These are phyloP conservation scores for Moesziomyces aphidis DNA, from an alignment of 1,284 basidiomycete species.

Conservation along the genomic window DNA sequence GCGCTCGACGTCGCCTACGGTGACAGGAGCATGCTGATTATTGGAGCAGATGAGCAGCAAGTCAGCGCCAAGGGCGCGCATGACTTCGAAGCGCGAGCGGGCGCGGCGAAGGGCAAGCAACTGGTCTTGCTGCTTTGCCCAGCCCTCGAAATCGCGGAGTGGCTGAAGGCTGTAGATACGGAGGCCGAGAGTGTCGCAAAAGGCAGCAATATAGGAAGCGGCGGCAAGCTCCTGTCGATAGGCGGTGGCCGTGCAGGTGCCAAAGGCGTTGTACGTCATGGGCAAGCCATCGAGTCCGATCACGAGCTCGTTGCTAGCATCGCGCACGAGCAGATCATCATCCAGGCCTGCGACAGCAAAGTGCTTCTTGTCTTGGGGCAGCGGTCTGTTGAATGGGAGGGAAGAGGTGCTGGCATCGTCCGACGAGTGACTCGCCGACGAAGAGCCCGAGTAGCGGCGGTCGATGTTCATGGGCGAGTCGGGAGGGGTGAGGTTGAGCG, in stretches of 20 bases:
- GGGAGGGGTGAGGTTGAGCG: constrained; percentile 37
- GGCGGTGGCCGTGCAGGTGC: constrained; percentile 36
- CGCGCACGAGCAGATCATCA: constrained; percentile 69
- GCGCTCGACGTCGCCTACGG: constrained; percentile 51
- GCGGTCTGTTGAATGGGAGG: constrained; percentile 22
- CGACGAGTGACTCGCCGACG: constrained; percentile 10
- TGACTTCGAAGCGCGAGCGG: constrained; percentile 50
- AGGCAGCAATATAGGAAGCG: constrained; percentile 54
- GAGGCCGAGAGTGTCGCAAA: constrained; percentile 55
- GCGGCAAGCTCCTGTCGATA: constrained; percentile 52
- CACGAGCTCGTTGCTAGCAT: constrained; percentile 73
- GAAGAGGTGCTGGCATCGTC: constrained; percentile 18
- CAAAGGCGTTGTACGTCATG: constrained; percentile 53
- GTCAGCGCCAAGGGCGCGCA: constrained; percentile 57
- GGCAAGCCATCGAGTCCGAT: constrained; percentile 67
- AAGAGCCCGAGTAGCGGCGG: constrained; percentile 17
- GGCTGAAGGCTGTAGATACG: constrained; percentile 68
- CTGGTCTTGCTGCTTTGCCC: constrained; percentile 33
- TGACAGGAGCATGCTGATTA: constrained; percentile 52
- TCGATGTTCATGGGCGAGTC: constrained; percentile 41
- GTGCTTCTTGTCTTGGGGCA: neutral
- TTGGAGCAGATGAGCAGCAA: constrained; percentile 60
- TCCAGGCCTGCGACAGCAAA: constrained; percentile 11
- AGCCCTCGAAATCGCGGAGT: constrained; percentile 68
- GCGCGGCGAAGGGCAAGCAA: constrained; percentile 33